Evolutionary conservation across 2,329 filamentous ascomycete genomes (phyloP).

Genomic region (Neurospora sp.): DNA sequence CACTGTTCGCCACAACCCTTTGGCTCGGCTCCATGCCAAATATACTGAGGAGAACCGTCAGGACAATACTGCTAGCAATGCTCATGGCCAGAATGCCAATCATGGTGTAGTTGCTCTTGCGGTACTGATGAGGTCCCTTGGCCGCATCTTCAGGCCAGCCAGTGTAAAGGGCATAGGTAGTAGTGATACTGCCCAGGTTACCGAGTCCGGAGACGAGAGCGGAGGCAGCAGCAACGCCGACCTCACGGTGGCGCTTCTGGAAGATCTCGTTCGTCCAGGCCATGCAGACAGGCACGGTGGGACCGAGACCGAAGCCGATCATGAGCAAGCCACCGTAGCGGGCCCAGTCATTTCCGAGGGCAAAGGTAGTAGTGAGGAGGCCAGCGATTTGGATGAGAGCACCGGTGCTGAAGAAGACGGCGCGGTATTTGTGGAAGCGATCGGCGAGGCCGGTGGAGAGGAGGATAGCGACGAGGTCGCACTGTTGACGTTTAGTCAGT

Average conservation of each 20-base stretch:
- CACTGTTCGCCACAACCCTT: conserved; percentile 30
- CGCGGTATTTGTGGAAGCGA: conserved; percentile 71
- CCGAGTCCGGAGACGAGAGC: conserved; percentile 81
- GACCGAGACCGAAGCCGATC: conserved; percentile 82
- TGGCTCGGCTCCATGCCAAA: conserved; percentile 44
- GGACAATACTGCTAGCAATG: conserved; percentile 60
- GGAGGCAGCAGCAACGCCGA: conserved; percentile 77
- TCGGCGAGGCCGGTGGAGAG: conserved; percentile 79
- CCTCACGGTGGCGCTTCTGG: conserved; percentile 79
- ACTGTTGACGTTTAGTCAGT: conserved; percentile 34
- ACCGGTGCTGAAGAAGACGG: conserved; percentile 66
- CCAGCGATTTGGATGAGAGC: conserved; percentile 68
- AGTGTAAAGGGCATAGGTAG: conserved; percentile 80
- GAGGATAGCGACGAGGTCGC: conserved; percentile 82
- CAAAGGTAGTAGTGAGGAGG: conserved; percentile 69
- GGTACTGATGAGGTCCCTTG: conserved; percentile 61
- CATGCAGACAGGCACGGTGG: conserved; percentile 89
- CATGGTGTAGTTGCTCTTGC: conserved; percentile 80
- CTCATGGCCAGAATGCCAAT: conserved; percentile 73
- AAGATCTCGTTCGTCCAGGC: conserved; percentile 89
- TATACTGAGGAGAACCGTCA: conserved; percentile 55
- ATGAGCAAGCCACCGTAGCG: conserved; percentile 83
- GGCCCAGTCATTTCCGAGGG: conserved; percentile 62
- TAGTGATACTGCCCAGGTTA: conserved; percentile 77
- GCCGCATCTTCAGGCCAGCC: conserved; percentile 72